Conservation (phyloP, 805 yeast genomes). For the Saccharomycopsis malanga region DNA sequence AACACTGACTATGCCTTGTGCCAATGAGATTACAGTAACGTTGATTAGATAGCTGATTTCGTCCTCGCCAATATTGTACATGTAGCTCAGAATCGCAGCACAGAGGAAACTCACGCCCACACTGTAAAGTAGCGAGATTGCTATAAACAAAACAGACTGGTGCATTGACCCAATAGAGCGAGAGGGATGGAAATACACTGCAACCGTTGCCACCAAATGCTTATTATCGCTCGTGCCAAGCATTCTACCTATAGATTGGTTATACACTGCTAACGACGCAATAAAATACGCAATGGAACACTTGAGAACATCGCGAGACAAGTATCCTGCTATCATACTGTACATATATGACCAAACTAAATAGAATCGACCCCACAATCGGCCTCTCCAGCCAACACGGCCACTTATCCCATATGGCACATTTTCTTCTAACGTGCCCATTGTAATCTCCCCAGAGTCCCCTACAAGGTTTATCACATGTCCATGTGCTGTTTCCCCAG, state of each 20-base stretch:
- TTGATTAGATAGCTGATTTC: constrained; percentile 47
- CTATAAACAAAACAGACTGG: constrained; percentile 60
- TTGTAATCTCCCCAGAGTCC: background rate
- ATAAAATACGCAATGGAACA: constrained; percentile 69
- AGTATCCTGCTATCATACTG: background rate
- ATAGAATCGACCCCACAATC: too few species aligned
- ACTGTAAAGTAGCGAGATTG: constrained; percentile 46
- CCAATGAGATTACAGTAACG: constrained; percentile 43
- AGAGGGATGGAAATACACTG: constrained; percentile 80
- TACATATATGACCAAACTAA: background rate
- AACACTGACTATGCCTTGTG: constrained; percentile 62
- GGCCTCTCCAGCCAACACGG: too few species aligned
- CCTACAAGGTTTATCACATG: constrained; percentile 1
- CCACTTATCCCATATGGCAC: constrained; percentile 8
- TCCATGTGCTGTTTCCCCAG: constrained; percentile 32
- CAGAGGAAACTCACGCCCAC: constrained; percentile 45
- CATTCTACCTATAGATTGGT: constrained; percentile 38
- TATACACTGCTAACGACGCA: constrained; percentile 69
- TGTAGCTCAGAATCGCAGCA: constrained; percentile 42
- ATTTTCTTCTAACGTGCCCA: background rate
- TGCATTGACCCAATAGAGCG: constrained; percentile 76
- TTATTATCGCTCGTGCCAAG: constrained; percentile 67
- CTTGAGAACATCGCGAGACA: constrained; percentile 37
- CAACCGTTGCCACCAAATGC: constrained; percentile 75
- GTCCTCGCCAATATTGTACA: constrained; percentile 39